phyloP scores from a whole-genome alignment of 371 early-diverging fungal species.

The Rhizomucor miehei region DNA sequence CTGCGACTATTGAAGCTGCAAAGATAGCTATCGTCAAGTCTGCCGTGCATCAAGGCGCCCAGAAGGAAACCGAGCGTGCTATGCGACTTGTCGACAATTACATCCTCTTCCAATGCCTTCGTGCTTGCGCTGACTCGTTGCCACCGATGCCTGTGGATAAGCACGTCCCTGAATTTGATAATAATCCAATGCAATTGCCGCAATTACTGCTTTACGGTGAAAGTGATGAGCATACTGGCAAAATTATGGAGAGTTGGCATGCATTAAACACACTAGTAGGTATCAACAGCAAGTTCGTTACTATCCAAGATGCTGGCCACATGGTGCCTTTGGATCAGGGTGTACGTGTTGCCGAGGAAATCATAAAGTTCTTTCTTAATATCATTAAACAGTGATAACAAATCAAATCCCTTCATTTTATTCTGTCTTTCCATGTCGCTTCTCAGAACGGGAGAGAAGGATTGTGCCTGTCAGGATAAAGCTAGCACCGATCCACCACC shows the following conservation, averaged over 20 bases:
- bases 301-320: conserved; percentile 25
- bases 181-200: conserved; percentile 4
- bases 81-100: conserved; percentile 15
- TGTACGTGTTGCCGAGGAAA: conserved; percentile 9
- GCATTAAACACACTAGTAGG: conserved; percentile 11
- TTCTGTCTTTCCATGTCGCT: conserved; percentile 7
- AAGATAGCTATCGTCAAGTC: conserved; percentile 17
- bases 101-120: conserved; percentile 18
- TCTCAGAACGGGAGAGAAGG: conserved; percentile 42
- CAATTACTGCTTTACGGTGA: conserved; percentile 27
- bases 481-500: conserved; percentile 80
- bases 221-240: conserved; percentile 13
- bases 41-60: conserved; percentile 4
- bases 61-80: conserved; percentile 18
- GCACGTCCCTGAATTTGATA: neutral
- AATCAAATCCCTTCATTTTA: conserved; percentile 6
- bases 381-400: conserved; percentile 1
- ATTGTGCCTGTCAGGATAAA: conserved; percentile 65
- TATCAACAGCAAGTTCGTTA: conserved; percentile 5
- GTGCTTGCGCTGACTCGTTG: conserved; percentile 15
- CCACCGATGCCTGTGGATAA: conserved; percentile 1
- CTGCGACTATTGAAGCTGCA: conserved; percentile 8
- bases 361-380: conserved; percentile 12
- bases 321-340: conserved; percentile 31
- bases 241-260: conserved; percentile 20